Conservation (phyloP, 768 basidiomycete genomes). For the Amyloporia xantha region DNA sequence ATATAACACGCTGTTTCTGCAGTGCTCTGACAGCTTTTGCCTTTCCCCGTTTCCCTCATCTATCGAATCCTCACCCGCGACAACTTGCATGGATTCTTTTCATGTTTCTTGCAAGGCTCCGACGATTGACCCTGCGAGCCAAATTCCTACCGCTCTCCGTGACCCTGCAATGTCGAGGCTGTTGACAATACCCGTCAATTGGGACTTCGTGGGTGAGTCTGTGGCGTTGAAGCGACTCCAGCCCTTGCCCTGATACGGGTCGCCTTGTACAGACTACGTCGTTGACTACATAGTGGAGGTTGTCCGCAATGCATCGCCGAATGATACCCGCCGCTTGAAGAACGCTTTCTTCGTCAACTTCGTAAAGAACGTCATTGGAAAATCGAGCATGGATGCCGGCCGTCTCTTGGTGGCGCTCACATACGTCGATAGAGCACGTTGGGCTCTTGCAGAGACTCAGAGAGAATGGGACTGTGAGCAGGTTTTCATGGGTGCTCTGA, state of each 20-base stretch:
- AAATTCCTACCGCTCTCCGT: not conserved
- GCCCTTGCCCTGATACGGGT: too few relatives aligned
- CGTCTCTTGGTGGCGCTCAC: conserved; percentile 23
- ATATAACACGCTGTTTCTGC: too few relatives aligned
- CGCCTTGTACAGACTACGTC: conserved; percentile 10
- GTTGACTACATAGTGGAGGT: conserved; percentile 4
- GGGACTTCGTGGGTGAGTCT: conserved; percentile 10
- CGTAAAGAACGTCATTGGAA: conserved; percentile 10
- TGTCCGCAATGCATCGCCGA: conserved; percentile 6
- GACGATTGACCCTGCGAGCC: conserved; percentile 9
- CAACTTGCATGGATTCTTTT: too few relatives aligned
- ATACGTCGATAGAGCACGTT: conserved; percentile 19
- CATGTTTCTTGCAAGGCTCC: not conserved
- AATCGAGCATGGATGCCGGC: conserved; percentile 13
- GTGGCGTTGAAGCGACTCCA: not conserved
- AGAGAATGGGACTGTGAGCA: conserved; percentile 30
- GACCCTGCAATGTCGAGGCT: conserved; percentile 5
- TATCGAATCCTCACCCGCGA: too few relatives aligned
- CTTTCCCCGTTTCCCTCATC: too few relatives aligned
- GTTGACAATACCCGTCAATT: conserved; percentile 1
- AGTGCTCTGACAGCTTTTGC: too few relatives aligned
- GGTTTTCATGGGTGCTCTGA: conserved; percentile 36
- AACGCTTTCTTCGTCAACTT: conserved; percentile 5
- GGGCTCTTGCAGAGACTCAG: conserved; percentile 11
- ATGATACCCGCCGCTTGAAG: conserved; percentile 5